Percentiles rank a stretch among this genome's conserved stretches.
Evolutionary conservation across 805 yeast species (phyloP).

Genomic region (Candida ulmi): DNA sequence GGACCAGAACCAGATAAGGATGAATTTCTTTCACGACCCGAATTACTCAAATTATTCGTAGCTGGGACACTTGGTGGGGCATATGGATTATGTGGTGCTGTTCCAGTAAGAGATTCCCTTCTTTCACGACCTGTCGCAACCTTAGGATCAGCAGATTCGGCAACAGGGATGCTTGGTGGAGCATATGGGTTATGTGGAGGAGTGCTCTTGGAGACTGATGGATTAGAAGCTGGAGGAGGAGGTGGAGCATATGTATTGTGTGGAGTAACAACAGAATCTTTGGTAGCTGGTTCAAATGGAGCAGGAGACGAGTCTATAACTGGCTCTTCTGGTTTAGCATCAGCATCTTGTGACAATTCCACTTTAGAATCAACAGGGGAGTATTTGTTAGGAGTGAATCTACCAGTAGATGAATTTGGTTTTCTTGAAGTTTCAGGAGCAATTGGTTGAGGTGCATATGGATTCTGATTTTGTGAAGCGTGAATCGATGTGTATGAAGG

Average conservation of each 20-base stretch:
- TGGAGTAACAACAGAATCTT: slow-evolving; percentile 7
- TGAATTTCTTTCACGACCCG: too few species aligned
- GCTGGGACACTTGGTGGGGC: too few species aligned
- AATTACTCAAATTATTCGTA: too few species aligned
- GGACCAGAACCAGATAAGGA: background rate
- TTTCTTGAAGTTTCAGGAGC: background rate
- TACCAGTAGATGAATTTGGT: background rate
- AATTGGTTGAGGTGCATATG: background rate
- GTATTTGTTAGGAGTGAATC: slow-evolving; percentile 6
- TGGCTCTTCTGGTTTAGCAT: background rate
- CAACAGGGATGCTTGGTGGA: slow-evolving; percentile 1
- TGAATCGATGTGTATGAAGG: background rate
- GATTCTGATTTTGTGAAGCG: background rate
- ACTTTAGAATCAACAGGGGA: slow-evolving; percentile 3
- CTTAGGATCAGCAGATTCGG: background rate
- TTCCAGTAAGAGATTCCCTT: too few species aligned
- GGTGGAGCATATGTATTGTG: background rate
- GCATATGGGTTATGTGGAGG: slow-evolving; percentile 2
- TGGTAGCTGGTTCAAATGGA: background rate
- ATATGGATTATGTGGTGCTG: too few species aligned
- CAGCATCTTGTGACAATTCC: background rate
- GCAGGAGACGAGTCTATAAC: background rate
- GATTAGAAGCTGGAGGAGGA: background rate
- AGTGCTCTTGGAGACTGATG: background rate
- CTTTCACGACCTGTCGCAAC: background rate